Evolutionary conservation across 345 rosid species (phyloP).

Genomic region (Linum usitatissimum): DNA sequence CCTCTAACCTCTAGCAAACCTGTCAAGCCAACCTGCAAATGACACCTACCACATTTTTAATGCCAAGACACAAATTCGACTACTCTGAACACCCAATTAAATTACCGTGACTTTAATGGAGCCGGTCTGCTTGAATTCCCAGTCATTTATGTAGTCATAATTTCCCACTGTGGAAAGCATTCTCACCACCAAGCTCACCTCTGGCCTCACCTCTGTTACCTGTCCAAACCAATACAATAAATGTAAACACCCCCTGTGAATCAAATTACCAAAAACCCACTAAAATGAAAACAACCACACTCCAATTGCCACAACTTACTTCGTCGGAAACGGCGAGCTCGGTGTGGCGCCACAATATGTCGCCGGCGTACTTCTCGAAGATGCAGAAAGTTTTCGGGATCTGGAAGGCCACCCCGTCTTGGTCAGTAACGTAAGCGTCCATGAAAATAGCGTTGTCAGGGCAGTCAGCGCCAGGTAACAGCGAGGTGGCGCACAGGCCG

Average conservation of each 20-base stretch:
- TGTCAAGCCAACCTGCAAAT: constrained; percentile 34
- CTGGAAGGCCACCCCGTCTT: constrained; percentile 8
- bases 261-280: background rate
- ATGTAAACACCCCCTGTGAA: background rate
- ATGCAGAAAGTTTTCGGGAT: constrained; percentile 9
- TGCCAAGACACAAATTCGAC: background rate
- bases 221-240: constrained; percentile 7
- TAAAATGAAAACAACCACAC: too few relatives aligned
- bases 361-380: constrained; percentile 14
- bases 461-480: constrained; percentile 10
- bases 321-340: constrained; percentile 1
- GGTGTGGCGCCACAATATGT: constrained; percentile 18
- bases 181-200: constrained; percentile 42
- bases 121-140: constrained; percentile 13
- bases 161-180: constrained; percentile 28
- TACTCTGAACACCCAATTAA: background rate
- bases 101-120: constrained; percentile 29
- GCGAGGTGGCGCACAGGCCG: constrained; percentile 6
- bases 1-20: constrained; percentile 39
- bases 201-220: constrained; percentile 45
- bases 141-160: constrained; percentile 8
- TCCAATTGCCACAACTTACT: background rate
- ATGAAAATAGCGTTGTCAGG: constrained; percentile 17
- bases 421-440: constrained; percentile 11
- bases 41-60: too few relatives aligned